Evolutionary conservation across 352 stramenopile genomes (phyloP).

Genomic region (Globisporangium apiculatum): DNA sequence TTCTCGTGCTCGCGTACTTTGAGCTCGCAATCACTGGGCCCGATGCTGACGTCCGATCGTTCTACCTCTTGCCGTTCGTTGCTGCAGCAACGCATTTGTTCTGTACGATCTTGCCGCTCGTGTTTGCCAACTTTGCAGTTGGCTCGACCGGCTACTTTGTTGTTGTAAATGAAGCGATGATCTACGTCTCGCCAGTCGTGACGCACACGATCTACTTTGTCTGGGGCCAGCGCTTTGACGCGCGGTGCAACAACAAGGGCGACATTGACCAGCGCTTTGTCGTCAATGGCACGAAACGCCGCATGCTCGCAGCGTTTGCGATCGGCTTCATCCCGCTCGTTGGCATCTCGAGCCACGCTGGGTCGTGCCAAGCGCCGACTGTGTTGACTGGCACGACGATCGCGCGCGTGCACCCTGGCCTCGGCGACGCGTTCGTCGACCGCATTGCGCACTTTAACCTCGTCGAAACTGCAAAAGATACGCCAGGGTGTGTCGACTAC

Average conservation of each 20-base stretch:
- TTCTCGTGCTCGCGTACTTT: constrained; percentile 9
- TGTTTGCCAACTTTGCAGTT: constrained; percentile 13
- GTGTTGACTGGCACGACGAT: constrained; percentile 10
- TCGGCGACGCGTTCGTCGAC: constrained; percentile 11
- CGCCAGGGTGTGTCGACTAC: constrained; percentile 7
- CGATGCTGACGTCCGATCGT: constrained; percentile 7
- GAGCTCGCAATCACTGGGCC: constrained; percentile 7
- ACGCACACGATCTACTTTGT: constrained; percentile 13
- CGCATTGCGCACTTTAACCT: constrained; percentile 12
- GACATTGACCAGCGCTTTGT: constrained; percentile 10
- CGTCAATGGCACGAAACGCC: not conserved
- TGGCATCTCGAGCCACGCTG: constrained; percentile 6
- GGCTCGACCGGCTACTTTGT: constrained; percentile 9
- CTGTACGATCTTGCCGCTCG: constrained; percentile 12
- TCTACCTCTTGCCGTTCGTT: constrained; percentile 10
- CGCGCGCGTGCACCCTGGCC: constrained; percentile 8
- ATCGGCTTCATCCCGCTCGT: constrained; percentile 10
- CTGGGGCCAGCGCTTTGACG: constrained; percentile 10
- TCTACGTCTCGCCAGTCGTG: constrained; percentile 12
- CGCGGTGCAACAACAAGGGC: constrained; percentile 5
- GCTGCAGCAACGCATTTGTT: constrained; percentile 8
- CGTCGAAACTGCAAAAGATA: constrained; percentile 8
- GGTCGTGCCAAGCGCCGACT: constrained; percentile 9
- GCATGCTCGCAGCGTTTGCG: constrained; percentile 3
- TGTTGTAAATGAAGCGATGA: constrained; percentile 10